phyloP scores from a whole-genome alignment of 2,329 filamentous ascomycete species.

The Penicillium occitanis region DNA sequence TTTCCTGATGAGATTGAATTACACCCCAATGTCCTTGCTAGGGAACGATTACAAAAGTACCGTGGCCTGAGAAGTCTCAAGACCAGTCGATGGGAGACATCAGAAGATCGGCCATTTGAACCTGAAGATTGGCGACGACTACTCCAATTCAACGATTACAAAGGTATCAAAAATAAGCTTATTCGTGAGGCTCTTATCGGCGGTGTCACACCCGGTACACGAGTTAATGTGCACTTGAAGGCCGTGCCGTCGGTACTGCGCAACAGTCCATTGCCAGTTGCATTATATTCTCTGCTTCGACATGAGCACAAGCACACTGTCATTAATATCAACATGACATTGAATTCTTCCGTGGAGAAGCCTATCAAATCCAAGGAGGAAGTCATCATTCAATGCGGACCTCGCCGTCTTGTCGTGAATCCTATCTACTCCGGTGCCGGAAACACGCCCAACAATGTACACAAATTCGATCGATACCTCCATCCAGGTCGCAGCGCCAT shows the following conservation, averaged over 20 bases:
- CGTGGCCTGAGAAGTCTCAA: constrained; percentile 88
- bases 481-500: constrained; percentile 89
- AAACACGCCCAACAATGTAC: constrained; percentile 90
- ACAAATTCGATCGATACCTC: constrained; percentile 91
- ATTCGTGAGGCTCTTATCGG: constrained; percentile 83
- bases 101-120: constrained; percentile 81
- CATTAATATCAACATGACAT: constrained; percentile 84
- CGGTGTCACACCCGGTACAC: constrained; percentile 78
- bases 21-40: constrained; percentile 78
- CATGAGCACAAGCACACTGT: constrained; percentile 94
- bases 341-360: constrained; percentile 71
- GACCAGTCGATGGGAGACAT: constrained; percentile 83
- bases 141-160: constrained; percentile 86
- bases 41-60: constrained; percentile 82
- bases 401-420: constrained; percentile 81
- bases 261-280: constrained; percentile 58
- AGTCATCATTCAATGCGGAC: constrained; percentile 85
- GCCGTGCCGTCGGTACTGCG: constrained; percentile 58
- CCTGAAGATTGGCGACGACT: constrained; percentile 87
- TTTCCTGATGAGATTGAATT: constrained; percentile 98
- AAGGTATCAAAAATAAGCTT: constrained; percentile 72
- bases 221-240: constrained; percentile 75
- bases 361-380: constrained; percentile 91
- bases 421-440: constrained; percentile 88
- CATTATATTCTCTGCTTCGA: constrained; percentile 80